Conservation (phyloP, 2,329 filamentous ascomycete species). For the Xylaria multiplex region DNA sequence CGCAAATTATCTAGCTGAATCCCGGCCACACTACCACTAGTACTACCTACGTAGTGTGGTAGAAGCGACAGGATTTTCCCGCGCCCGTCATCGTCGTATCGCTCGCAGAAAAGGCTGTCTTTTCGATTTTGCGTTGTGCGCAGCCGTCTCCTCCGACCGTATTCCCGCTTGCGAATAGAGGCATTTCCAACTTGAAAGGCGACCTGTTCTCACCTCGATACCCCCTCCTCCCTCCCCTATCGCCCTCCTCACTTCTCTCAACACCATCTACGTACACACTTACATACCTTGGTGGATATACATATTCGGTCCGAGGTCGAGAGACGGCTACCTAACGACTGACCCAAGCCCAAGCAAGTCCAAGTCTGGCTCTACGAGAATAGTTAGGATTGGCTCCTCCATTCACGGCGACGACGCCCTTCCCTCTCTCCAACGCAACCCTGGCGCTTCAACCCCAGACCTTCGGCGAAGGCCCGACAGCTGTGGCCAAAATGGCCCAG, state of each 20-base stretch:
- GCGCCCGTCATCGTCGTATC: constrained; percentile 28
- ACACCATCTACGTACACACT: too few relatives aligned
- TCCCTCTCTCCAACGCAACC: constrained; percentile 56
- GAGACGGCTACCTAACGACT: neutral
- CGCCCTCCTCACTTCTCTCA: neutral
- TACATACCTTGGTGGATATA: neutral
- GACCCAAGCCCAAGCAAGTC: neutral
- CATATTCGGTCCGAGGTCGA: neutral
- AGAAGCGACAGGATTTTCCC: constrained; percentile 39
- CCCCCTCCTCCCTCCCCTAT: neutral
- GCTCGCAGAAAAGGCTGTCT: neutral
- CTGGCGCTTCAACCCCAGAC: constrained; percentile 71
- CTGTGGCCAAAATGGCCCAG: constrained; percentile 76
- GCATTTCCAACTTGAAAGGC: constrained; percentile 2
- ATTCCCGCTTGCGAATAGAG: constrained; percentile 1
- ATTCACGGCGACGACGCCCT: constrained; percentile 33
- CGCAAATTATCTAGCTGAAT: constrained; percentile 18
- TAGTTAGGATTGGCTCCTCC: constrained; percentile 3
- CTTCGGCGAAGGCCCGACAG: constrained; percentile 71
- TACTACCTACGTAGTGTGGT: constrained; percentile 6
- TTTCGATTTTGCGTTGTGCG: neutral
- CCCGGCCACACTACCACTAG: constrained; percentile 22
- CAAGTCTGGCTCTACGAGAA: constrained; percentile 3
- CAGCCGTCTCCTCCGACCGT: neutral
- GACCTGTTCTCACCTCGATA: constrained; percentile 4